Conservation (phyloP, 2,329 filamentous ascomycete genomes). For the Botryotinia calthae region DNA sequence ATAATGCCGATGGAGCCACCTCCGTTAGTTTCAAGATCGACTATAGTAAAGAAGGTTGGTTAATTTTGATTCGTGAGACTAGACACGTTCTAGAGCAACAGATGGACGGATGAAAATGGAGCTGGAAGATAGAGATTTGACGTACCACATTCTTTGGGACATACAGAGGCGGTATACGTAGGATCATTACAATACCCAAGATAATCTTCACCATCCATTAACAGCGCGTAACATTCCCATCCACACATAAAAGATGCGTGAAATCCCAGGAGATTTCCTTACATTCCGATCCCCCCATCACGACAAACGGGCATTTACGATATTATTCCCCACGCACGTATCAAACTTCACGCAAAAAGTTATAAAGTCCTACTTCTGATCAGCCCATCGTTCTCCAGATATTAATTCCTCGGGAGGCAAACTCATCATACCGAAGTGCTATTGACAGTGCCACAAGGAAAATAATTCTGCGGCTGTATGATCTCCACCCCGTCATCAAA, state of each 20-base stretch:
- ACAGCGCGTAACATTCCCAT: background rate
- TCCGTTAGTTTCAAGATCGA: background rate
- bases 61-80: background rate
- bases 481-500: conserved; percentile 6
- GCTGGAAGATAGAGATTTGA: background rate
- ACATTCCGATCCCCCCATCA: background rate
- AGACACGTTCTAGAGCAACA: background rate
- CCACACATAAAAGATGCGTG: too few relatives aligned
- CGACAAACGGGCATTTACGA: background rate
- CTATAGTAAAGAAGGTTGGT: background rate
- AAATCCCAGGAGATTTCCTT: background rate
- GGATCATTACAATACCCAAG: conserved; percentile 14
- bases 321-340: conserved; percentile 12
- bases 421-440: conserved; percentile 8
- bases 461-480: background rate
- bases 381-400: background rate
- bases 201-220: background rate
- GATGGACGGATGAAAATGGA: background rate
- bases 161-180: conserved; percentile 4
- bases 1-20: background rate
- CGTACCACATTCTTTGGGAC: background rate
- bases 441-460: background rate
- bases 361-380: background rate
- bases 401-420: background rate
- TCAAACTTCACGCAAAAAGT: conserved; percentile 3